Base-by-base conservation (phyloP, 1,139 yeast species). In the Pichia inconspicua region DNA sequence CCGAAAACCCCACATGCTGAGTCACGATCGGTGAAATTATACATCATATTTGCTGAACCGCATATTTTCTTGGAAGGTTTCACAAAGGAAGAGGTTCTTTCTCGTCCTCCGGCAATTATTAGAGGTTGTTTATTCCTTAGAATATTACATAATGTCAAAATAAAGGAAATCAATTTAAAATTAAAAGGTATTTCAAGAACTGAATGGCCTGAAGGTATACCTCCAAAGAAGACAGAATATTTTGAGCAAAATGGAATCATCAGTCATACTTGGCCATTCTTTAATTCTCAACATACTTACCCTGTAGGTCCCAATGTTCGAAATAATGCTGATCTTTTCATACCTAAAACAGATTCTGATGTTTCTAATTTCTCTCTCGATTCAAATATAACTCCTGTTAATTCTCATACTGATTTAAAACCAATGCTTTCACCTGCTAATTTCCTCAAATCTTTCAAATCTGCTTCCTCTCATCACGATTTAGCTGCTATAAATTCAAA, bases 141-240 rank as follows among this genome's bases (percentile, higher is more conserved):
- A 42, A 76, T 89, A 6, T 62, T 81, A 45, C 90, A 89, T 60
- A 84, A 95, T 0, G 73, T 84, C 37, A 88, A 83, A 64, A 71
- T 92, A 55, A 88, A 85, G 64, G 66, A 78, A 36, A 78, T 92
- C n/a, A 65, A 71, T 3, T 68, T 92, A 47, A 68, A 74, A 2
- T 83, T 92, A 61, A 75, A 77, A 53, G 98, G 97, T 1, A 64
- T 68, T 1, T 78, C 87, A 41, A 72, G 86, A 54, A 92, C 98
- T 0, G 97, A 92, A 55, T 92, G 98, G 97, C 98, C 97, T 3
- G 98, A 94, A 60, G 98, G 97, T 1, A 89, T 90, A 28, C 98
- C 98, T 0, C 97, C 97, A 0, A 87, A 85, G 61, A 80, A 80
- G 58, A 71, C 72, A 27, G 83, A 79, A 25, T 81, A 78, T 53